A percentile compares a stretch with the other conserved stretches of the same genome.
Evolutionary conservation across 2,329 filamentous ascomycete species (phyloP).

Genomic region (Hypoxylon sp.): DNA sequence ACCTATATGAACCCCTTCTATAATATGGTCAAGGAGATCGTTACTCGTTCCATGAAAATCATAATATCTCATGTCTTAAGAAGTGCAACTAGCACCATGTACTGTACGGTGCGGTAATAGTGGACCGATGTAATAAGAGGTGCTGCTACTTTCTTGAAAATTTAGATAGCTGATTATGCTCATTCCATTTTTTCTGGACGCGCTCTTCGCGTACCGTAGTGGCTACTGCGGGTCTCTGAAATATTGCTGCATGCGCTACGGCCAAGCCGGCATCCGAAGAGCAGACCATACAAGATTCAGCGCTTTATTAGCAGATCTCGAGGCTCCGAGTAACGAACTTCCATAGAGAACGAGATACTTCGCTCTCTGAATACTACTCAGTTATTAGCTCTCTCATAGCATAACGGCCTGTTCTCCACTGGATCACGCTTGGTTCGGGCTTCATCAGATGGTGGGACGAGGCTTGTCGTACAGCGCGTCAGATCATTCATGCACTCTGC

Average conservation of each 20-base stretch:
- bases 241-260: slow-evolving; percentile 29
- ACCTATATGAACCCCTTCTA: slow-evolving; percentile 26
- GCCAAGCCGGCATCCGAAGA: slow-evolving; percentile 11
- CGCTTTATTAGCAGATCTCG: slow-evolving; percentile 20
- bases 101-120: background rate
- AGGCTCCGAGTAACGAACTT: slow-evolving; percentile 7
- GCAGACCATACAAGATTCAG: slow-evolving; percentile 10
- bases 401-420: background rate
- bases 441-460: slow-evolving; percentile 14
- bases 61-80: slow-evolving; percentile 25
- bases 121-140: background rate
- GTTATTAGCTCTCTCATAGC: background rate
- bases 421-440: slow-evolving; percentile 23
- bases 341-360: background rate
- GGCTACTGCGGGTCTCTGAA: slow-evolving; percentile 30
- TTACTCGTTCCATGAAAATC: slow-evolving; percentile 29
- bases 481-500: slow-evolving; percentile 35
- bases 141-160: slow-evolving; percentile 1
- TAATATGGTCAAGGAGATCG: slow-evolving; percentile 22
- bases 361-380: background rate
- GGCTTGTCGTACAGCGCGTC: slow-evolving; percentile 29
- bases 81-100: background rate
- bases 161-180: background rate
- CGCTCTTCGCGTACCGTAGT: slow-evolving; percentile 13
- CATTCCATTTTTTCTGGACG: background rate